phyloP scores from a whole-genome alignment of 441 rosid genomes.

The Cnidoscolus chayamansa region DNA sequence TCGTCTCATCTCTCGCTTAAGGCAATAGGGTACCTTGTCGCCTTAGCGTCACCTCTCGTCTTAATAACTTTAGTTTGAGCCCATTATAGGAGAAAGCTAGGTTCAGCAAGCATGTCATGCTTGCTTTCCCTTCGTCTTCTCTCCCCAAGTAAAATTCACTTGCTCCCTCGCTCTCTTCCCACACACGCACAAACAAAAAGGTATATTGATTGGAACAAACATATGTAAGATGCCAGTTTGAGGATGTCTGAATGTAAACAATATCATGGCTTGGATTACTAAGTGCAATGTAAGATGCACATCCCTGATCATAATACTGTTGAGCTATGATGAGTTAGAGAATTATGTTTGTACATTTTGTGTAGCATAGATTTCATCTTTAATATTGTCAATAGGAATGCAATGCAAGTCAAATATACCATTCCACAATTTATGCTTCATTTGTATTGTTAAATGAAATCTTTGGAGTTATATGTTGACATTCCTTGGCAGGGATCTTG shows the following conservation, averaged over 20 bases:
- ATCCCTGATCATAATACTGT: background rate
- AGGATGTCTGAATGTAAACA: background rate
- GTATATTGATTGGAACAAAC: background rate
- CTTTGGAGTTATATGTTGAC: slow-evolving; percentile 68
- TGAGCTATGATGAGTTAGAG: background rate
- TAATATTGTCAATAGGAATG: background rate
- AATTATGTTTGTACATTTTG: background rate
- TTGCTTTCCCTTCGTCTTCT: too few species aligned
- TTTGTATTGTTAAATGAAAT: background rate
- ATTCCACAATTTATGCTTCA: background rate
- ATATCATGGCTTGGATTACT: background rate
- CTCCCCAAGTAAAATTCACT: too few species aligned
- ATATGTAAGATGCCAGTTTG: background rate
- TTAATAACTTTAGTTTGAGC: too few species aligned
- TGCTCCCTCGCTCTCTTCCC: too few species aligned
- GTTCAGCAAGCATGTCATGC: too few species aligned
- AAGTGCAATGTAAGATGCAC: background rate
- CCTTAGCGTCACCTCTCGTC: too few species aligned
- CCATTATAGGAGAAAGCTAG: background rate
- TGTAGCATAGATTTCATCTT: background rate
- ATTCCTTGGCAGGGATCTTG: slow-evolving; percentile 51
- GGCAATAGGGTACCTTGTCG: too few species aligned
- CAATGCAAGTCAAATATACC: background rate
- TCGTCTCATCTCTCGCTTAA: too few species aligned
- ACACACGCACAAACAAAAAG: too few species aligned